These are phyloP conservation scores for Jatropha podagrica DNA, from an alignment of 441 rosid genomes.

Conservation along the genomic window DNA sequence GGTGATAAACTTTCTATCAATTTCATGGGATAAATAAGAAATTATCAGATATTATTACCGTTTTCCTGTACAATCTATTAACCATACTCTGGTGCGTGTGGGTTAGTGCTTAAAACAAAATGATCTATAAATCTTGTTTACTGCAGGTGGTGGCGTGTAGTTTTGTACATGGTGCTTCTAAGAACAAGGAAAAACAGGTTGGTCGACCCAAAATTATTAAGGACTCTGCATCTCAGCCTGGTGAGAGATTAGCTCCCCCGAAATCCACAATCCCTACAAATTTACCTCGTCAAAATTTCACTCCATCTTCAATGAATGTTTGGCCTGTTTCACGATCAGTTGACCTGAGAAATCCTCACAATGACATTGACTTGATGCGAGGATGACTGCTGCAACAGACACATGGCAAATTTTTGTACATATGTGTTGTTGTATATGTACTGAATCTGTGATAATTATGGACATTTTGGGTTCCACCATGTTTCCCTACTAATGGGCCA, in stretches of 20 bases:
- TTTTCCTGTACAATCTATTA: neutral
- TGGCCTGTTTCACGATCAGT: conserved; percentile 65
- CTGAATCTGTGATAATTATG: conserved; percentile 25
- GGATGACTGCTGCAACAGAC: conserved; percentile 73
- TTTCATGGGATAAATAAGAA: neutral
- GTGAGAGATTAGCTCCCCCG: conserved; percentile 39
- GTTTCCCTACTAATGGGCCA: conserved; percentile 20
- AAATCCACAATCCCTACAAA: conserved; percentile 18
- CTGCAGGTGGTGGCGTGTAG: conserved; percentile 90
- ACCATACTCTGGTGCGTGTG: no score
- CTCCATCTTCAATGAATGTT: conserved; percentile 42
- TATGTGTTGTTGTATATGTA: conserved; percentile 70
- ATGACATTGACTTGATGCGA: conserved; percentile 80
- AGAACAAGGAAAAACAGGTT: conserved; percentile 52
- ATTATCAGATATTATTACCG: neutral
- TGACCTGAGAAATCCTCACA: conserved; percentile 72
- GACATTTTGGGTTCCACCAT: conserved; percentile 22
- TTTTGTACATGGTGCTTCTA: conserved; percentile 72
- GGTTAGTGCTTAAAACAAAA: conserved; percentile 3
- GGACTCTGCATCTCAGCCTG: conserved; percentile 37
- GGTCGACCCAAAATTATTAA: conserved; percentile 45
- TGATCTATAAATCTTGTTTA: conserved; percentile 22
- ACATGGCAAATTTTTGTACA: conserved; percentile 58
- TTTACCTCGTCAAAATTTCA: conserved; percentile 44
- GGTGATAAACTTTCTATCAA: neutral